Base-by-base conservation (phyloP, 345 rosid genomes). In the Geranium brycei region DNA sequence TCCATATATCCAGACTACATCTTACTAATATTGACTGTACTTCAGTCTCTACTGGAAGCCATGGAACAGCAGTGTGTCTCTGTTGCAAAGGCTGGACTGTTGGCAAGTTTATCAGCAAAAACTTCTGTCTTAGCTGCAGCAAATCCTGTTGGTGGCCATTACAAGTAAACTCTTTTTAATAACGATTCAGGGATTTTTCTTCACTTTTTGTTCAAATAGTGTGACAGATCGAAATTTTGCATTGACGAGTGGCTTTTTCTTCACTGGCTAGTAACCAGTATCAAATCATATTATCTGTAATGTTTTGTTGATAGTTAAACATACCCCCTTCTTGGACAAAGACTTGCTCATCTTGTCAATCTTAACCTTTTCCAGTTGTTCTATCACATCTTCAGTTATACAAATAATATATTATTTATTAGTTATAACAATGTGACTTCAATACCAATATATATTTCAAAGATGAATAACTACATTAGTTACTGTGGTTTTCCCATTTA, bases 41-140 rank as follows among this genome's bases (percentile, higher is more conserved):
- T 57, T 51, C 83, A 93, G 99, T 90, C 97, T 62, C 82, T 93
- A 71, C 80, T 93, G 77, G 99, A 93, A 85, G 99, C 99, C 72
- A 90, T 93, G 99, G 99, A 93, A 72, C 99, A 93, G 77, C 99
- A 86, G 74, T 85, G 95, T 72, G 99, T 93, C 69, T 93, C 99
- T 68, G 91, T 93, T 61, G 97, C 99, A 61, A 93, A 93, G 78
- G 99, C 99, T 71, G 99, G 99, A 71, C 85, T 93, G 62, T 88
- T 93, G 47, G 97, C 99, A 60, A 93, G 95, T 81, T 81, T 90
- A 71, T 90, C 97, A 62, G 99, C 99, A 63, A 80, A 97, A 69
- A 93, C 97, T 75, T 85, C 99, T 53, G 83, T 93, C 76, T 80
- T 93, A 73, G 99, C 99, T 68, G 99, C 97, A 8, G 97, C 97